A percentile compares a stretch with the other conserved stretches of the same genome.
Evolutionary conservation across 768 basidiomycete genomes (phyloP).

Genomic region (Psilocybe cyanescens): DNA sequence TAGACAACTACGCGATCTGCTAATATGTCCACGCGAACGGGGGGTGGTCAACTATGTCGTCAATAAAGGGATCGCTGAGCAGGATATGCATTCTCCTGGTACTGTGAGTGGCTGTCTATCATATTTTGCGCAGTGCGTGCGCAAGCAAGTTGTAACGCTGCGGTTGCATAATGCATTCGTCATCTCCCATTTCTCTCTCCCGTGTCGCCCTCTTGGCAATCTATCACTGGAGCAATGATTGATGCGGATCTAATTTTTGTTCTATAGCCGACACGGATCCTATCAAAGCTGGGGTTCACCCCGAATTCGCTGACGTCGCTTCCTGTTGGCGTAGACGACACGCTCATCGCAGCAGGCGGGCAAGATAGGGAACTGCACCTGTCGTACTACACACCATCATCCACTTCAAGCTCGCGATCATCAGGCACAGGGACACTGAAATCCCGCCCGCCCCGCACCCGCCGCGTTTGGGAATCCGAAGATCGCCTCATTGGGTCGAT

Average conservation of each 20-base stretch:
- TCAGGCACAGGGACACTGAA: neutral
- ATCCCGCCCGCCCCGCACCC: slow-evolving; percentile 17
- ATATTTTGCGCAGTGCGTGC: neutral
- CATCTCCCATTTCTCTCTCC: neutral
- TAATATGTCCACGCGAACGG: slow-evolving; percentile 71
- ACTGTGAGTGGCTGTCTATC: slow-evolving; percentile 20
- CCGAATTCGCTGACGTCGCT: slow-evolving; percentile 70
- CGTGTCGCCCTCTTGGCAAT: neutral
- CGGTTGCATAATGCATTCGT: neutral
- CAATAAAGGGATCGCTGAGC: slow-evolving; percentile 54
- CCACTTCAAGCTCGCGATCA: slow-evolving; percentile 21
- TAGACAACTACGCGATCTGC: slow-evolving; percentile 77
- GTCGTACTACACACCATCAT: slow-evolving; percentile 46
- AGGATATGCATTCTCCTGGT: slow-evolving; percentile 43
- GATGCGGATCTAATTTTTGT: neutral
- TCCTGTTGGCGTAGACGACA: slow-evolving; percentile 49
- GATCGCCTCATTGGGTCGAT: slow-evolving; percentile 66
- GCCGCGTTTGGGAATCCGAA: slow-evolving; percentile 57
- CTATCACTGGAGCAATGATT: neutral
- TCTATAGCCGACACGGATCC: slow-evolving; percentile 43
- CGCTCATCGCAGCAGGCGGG: slow-evolving; percentile 76
- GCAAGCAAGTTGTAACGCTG: neutral
- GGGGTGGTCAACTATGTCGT: slow-evolving; percentile 68
- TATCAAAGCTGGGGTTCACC: slow-evolving; percentile 58
- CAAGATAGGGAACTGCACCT: slow-evolving; percentile 75